Conservation (phyloP, 148 eudicot species). For the Rheum nobile region DNA sequence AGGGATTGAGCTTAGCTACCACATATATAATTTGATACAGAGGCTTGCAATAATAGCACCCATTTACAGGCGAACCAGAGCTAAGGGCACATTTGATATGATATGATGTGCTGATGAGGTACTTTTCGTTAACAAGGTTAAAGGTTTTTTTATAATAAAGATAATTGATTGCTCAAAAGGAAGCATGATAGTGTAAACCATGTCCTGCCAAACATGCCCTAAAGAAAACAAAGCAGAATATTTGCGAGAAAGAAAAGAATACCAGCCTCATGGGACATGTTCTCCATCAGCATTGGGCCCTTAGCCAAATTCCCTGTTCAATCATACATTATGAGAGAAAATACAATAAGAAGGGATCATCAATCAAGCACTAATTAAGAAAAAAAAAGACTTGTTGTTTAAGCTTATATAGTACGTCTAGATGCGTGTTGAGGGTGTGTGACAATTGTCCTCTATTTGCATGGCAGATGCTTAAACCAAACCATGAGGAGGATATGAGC, state of each 20-base stretch:
- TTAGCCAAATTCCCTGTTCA: neutral
- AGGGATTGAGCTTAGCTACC: neutral
- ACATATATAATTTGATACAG: neutral
- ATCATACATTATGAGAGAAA: neutral
- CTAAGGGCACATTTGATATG: neutral
- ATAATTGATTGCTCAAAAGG: neutral
- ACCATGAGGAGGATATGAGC: neutral
- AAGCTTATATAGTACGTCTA: neutral
- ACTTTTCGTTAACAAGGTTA: neutral
- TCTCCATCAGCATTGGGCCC: neutral
- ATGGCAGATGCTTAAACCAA: conserved; percentile 8
- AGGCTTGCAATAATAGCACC: neutral
- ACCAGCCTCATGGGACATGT: neutral
- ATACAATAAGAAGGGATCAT: neutral
- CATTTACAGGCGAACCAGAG: neutral
- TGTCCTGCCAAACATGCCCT: neutral
- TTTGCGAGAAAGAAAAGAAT: neutral
- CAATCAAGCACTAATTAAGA: neutral
- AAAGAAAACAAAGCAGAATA: neutral
- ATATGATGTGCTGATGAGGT: neutral
- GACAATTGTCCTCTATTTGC: conserved; percentile 7
- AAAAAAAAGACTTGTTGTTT: neutral
- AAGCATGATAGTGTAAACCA: neutral
- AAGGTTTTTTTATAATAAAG: neutral
- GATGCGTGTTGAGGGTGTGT: neutral